Conservation (phyloP, 164 flowering plant genomes). For the Vitis vinifera region ASM3070453v1 NC_081814.1:2809001-2809500, state of each 20-base stretch:
- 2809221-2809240: conserved; percentile 44
- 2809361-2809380: conserved; percentile 57
- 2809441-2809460: neutral
- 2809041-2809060: no score
- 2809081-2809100: neutral
- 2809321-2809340: conserved; percentile 21
- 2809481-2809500: no score
- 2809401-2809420: conserved; percentile 48
- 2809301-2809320: neutral
- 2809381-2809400: conserved; percentile 77
- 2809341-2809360: conserved; percentile 70
- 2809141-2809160: neutral
- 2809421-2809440: neutral
- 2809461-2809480: no score
- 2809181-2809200: conserved; percentile 54
- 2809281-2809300: neutral
- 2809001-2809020: no score
- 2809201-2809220: conserved; percentile 60
- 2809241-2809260: conserved; percentile 71
- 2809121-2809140: neutral
- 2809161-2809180: conserved; percentile 32
- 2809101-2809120: no score
- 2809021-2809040: no score
- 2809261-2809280: neutral
- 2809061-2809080: neutral